Conservation (phyloP, 2,329 filamentous ascomycete species). For the Aspergillus sclerotialis region DNA sequence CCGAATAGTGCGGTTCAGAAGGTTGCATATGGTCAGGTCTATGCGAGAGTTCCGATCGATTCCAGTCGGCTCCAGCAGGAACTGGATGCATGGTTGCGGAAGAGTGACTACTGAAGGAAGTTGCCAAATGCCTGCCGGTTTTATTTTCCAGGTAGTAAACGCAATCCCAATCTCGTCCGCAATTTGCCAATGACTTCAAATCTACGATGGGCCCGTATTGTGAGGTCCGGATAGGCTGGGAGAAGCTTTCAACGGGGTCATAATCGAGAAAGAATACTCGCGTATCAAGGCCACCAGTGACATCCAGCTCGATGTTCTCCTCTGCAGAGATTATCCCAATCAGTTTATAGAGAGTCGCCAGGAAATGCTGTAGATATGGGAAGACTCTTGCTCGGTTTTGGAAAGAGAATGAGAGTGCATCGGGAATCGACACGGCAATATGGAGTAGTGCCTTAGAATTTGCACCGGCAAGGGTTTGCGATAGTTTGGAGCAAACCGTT, state of each 20-base stretch:
- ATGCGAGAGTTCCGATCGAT: constrained; percentile 14
- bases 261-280: constrained; percentile 69
- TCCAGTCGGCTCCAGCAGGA: constrained; percentile 15
- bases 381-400: constrained; percentile 55
- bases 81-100: constrained; percentile 15
- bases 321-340: constrained; percentile 65
- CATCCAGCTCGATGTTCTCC: constrained; percentile 55
- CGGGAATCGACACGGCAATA: constrained; percentile 57
- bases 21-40: constrained; percentile 12
- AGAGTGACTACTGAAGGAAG: constrained; percentile 28
- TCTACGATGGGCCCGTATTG: constrained; percentile 45
- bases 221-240: constrained; percentile 7
- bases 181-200: constrained; percentile 41
- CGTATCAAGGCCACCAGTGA: constrained; percentile 65
- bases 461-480: constrained; percentile 23
- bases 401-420: constrained; percentile 48
- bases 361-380: constrained; percentile 61
- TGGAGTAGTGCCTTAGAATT: constrained; percentile 41
- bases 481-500: constrained; percentile 47
- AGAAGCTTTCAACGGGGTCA: constrained; percentile 27
- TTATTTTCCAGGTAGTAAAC: constrained; percentile 25
- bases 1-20: constrained; percentile 45
- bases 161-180: constrained; percentile 23
- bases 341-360: constrained; percentile 73
- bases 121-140: constrained; percentile 19